Evolutionary conservation across 495 filamentous ascomycete genomes (phyloP), one percentile per base, ranked within the genome.

Genomic region (Darksidea phi): DNA sequence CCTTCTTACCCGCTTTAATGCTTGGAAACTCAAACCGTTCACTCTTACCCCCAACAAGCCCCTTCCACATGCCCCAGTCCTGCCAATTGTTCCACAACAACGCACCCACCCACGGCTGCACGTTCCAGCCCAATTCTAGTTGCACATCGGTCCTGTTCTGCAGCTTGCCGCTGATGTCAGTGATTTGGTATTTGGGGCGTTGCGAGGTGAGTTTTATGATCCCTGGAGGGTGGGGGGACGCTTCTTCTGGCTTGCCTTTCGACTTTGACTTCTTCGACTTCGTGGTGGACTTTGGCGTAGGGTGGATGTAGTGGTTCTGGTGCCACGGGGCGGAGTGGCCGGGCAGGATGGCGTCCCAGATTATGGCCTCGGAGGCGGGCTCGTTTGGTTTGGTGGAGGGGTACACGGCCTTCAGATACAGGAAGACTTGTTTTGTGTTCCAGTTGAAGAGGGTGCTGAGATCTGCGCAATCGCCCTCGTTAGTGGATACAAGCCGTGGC

Each of bases 351-450:
- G 77, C 79, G 74, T 98, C 94, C 94, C 94, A 98, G 77, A 98
- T 89, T 36, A 98, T 83, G 66, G 89, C 89, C 74, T 91, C 84
- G 66, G 82, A 79, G 53, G 70, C 67, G 15, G 75, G 79, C 52
- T 73, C 58, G 72, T 69, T 74, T 79, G 71, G 66, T 64, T 72
- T 71, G 57, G 73, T 67, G 21, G 84, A 80, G 50, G 91, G 88
- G 81, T 93, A 98, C 23, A 84, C 84, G 34, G 92, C 91, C 49
- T 88, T 89, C 48, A 98, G 84, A 81, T 94, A 98, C 74, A 95
- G 84, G 76, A 97, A 99, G 67, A 97, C 75, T 75, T 97, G 91
- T 75, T 99, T 99, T n/a, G 94, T 99, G 79, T 99, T 99, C 95
- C 95, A 99, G 75, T 88, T 95, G 85, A 96, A 97, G 69, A 99